Evolutionary conservation across 768 basidiomycete genomes (phyloP), one percentile per base, ranked within the genome.

Genomic region (Terana coerulea): DNA sequence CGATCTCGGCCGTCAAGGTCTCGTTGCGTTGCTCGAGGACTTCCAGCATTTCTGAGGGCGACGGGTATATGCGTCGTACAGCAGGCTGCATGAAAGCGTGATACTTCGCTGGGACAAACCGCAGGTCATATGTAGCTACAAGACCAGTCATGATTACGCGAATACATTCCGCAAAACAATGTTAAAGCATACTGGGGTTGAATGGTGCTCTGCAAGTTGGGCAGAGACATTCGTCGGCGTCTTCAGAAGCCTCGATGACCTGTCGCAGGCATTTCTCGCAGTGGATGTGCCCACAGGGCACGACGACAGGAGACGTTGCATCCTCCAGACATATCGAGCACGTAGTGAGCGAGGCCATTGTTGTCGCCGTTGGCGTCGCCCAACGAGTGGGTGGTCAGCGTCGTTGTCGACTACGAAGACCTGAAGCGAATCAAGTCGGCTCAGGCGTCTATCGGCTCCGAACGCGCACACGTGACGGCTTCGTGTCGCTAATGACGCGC

Each of bases 11-110:
- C 31, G 68, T 63, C 6, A 79, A 69, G 7, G 56, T 57, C 10
- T 65, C 61, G 15, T 80, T 64, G 25, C 71, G 73, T 15, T 56
- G 62, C 26, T 75, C 72, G 21, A 77, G 66, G 14, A 55, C 44
- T 2, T 66, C 62, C 10, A 77, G 63, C 19, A 64, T 67, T 46
- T 19, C 52, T 56, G n/a, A 64, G 43, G 21, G 58, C 40, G 43
- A 45, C 47, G 79, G 53, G 58, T 76, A 81, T n/a, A 82, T 68
- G 53, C 78, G 75, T 51, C 79, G 73, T 14, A 81, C 64, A 42
- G 67, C 65, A 5, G 76, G 72, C 3, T 71, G 39, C 29, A 80
- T 65, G 58, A 72, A 79, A 34, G 67, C 65, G 60, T 78, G 77
- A 57, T 77, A 77, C 61, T 75, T 76, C 54, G 69, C 64, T 5